These are phyloP conservation scores for Fallopia convolvulus DNA, from an alignment of 148 eudicot genomes.

Conservation along the genomic window DNA sequence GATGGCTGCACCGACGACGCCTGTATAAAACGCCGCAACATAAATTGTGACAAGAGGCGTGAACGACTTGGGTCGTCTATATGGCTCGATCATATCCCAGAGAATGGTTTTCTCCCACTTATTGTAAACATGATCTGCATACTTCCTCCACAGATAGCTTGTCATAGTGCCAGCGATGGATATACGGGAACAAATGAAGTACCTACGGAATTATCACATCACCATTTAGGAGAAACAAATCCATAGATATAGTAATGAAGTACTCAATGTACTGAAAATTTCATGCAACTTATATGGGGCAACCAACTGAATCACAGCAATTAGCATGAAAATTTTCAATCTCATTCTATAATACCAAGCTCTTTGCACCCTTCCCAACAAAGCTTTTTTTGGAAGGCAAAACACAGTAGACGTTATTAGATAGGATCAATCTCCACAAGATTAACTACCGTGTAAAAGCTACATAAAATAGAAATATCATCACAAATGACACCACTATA, in stretches of 20 bases:
- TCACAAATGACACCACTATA: too few species aligned
- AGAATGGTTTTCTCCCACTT: conserved; percentile 76
- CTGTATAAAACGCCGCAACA: conserved; percentile 71
- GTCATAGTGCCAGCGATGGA: conserved; percentile 30
- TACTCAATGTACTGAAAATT: background rate
- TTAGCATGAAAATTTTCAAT: background rate
- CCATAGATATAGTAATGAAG: background rate
- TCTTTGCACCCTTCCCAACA: background rate
- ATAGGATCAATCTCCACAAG: too few species aligned
- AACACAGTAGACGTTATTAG: too few species aligned
- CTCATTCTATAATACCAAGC: background rate
- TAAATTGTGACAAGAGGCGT: conserved; percentile 79
- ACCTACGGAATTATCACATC: background rate
- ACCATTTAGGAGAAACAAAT: background rate
- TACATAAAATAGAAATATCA: too few species aligned
- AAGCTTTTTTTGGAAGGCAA: background rate
- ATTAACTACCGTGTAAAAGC: too few species aligned
- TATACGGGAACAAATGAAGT: background rate
- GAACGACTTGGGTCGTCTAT: conserved; percentile 72
- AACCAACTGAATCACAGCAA: background rate
- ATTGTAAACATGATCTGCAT: conserved; percentile 63
- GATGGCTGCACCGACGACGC: conserved; percentile 84
- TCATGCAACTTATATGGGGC: too few species aligned
- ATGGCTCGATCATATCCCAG: conserved; percentile 92
- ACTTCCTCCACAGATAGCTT: conserved; percentile 82